Base-by-base conservation (phyloP, 345 rosid species). In the Sonneratia caseolaris region DNA sequence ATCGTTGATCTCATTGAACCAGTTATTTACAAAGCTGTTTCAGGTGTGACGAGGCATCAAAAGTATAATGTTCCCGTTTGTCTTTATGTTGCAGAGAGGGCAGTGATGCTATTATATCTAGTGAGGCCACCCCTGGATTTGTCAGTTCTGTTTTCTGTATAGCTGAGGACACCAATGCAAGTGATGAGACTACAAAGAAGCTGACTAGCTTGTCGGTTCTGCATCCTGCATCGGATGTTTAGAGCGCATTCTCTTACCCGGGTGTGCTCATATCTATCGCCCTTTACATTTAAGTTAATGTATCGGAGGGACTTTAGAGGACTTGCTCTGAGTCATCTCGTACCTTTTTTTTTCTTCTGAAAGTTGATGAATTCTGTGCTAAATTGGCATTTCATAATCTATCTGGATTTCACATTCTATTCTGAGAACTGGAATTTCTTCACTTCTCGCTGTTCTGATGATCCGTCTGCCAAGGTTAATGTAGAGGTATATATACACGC, bases 201-300 rank as follows among this genome's bases (percentile, higher is more conserved):
- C 85, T 86, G 83, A 84, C 75, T 66, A 65, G 59, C 86, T 22
- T 51, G 79, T 86, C 83, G 87, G 86, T 82, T 74, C 66, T 42
- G 88, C 94, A 83, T 90, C 96, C 98, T 90, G 92, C 96, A 81
- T 84, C 69, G 69, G 71, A 43, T 74, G 53, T 72, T 45, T 24
- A 59, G 36, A 59, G 64, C 36, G 11, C 1, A 59, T 24, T 59
- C 22, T 7, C 22, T 21, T 59, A 15, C 43, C 22, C 5, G 32
- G 1, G 32, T 22, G 8, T 59, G 64, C 35, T 59, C 13, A 7
- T 11, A 2, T 22, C 64, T 24, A 36, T 59, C n/a, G 4, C 22
- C 59, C 36, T 59, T 11, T 9, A 22, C 7, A 7, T n/a, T 22
- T 59, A 59, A 5, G 9, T 13, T 24, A 22, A 59, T 59, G 36